Conservation (phyloP, 306 rosid genomes). For the Fagus crenata region DNA sequence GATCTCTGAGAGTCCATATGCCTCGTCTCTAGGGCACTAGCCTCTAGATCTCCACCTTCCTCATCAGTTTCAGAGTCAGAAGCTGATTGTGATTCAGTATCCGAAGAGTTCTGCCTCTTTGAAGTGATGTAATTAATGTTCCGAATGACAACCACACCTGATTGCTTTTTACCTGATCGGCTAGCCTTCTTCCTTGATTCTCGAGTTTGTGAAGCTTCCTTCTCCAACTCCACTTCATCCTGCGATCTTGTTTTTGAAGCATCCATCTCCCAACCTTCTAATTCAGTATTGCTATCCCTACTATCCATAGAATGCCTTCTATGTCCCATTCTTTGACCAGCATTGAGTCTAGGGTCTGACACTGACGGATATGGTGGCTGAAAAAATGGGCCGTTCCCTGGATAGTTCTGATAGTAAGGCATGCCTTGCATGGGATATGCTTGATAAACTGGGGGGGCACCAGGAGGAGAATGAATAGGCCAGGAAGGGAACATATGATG, state of each 20-base stretch:
- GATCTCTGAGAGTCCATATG: conserved; percentile 43
- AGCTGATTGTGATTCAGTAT: conserved; percentile 58
- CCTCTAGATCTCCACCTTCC: conserved; percentile 48
- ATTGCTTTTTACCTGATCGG: conserved; percentile 63
- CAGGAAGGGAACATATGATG: conserved; percentile 85
- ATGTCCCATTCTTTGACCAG: conserved; percentile 54
- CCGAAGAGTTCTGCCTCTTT: conserved; percentile 63
- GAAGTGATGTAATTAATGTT: conserved; percentile 85
- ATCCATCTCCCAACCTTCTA: conserved; percentile 58
- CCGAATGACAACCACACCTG: conserved; percentile 84
- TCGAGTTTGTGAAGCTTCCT: conserved; percentile 51
- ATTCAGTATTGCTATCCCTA: conserved; percentile 55
- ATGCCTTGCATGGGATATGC: conserved; percentile 93
- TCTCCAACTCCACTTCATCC: conserved; percentile 58
- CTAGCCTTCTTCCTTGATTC: conserved; percentile 57
- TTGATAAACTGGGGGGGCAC: conserved; percentile 69
- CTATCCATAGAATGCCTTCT: conserved; percentile 87
- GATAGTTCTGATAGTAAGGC: conserved; percentile 82
- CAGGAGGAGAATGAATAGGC: conserved; percentile 90
- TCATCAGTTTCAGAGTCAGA: conserved; percentile 64
- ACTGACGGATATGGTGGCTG: conserved; percentile 69
- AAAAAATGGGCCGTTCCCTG: conserved; percentile 65
- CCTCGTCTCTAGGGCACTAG: conserved; percentile 26
- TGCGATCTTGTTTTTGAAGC: conserved; percentile 48
- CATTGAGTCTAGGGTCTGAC: conserved; percentile 61